Conservation (phyloP, 176 grass and related monocot genomes). For the Puccinellia tenuiflora region DNA sequence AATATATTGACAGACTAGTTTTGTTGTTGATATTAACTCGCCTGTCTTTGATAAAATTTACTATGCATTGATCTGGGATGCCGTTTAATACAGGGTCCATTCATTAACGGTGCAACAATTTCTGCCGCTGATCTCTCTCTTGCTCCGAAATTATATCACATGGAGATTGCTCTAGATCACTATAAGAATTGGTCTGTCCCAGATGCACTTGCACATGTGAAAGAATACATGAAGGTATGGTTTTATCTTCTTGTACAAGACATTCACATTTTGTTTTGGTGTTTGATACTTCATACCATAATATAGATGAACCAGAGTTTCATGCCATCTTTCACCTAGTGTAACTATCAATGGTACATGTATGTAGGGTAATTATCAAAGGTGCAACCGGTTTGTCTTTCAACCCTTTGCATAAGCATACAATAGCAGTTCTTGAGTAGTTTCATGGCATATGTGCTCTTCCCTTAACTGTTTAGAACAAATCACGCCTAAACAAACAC, state of each 20-base stretch:
- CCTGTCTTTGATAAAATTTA: neutral
- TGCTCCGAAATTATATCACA: constrained; percentile 83
- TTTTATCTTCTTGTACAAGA: constrained; percentile 5
- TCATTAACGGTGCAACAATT: constrained; percentile 68
- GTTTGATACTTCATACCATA: neutral
- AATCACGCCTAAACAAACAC: neutral
- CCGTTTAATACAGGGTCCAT: constrained; percentile 61
- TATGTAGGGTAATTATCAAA: neutral
- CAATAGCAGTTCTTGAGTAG: neutral
- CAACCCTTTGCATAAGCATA: neutral
- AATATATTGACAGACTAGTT: neutral
- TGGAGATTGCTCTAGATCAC: constrained; percentile 85
- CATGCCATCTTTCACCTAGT: neutral
- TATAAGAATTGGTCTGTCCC: constrained; percentile 96
- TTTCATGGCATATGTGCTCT: neutral
- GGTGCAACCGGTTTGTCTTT: neutral
- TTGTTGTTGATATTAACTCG: constrained; percentile 15
- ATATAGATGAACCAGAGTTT: neutral
- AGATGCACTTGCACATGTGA: constrained; percentile 64
- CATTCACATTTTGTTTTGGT: neutral
- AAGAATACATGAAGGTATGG: constrained; percentile 78
- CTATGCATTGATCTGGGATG: constrained; percentile 7
- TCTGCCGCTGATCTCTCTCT: constrained; percentile 80
- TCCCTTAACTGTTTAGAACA: neutral
- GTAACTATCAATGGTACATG: constrained; percentile 6